Base-by-base conservation (phyloP, 495 filamentous ascomycete species). In the Xylaria longipes region DNA sequence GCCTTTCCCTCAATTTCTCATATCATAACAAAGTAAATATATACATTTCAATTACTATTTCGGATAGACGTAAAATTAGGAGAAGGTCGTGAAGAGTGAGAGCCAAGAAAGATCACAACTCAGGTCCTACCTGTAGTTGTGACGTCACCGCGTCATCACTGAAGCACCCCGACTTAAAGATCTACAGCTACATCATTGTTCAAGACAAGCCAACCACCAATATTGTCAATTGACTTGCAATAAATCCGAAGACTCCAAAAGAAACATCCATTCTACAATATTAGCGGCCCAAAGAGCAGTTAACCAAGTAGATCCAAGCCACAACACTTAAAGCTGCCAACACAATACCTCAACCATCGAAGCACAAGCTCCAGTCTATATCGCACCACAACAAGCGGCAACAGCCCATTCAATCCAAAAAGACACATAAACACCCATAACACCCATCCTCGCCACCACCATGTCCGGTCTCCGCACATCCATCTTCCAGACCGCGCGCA, bases 381-480 rank as follows among this genome's bases (percentile, higher is more conserved):
- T 17, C 43, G 20, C 43, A 15, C 3, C 50, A 27, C 3, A 56
- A 56, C 50, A 56, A 31, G 4, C 3, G 3, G 9, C n/a, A 27
- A 27, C 50, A 29, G 25, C 27, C 50, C 50, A 15, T 29, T 25
- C 25, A 12, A 25, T 27, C 22, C 48, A 5, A 46, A 15, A 45
- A 15, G 5, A 45, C 11, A 45, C 35, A 37, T 7, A 45, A 6
- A 46, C 20, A 46, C 5, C 14, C 35, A 43, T 22, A 7, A 14
- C 11, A 52, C 22, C 12, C 27, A 31, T 17, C 27, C 4, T 31
- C 52, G 4, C 52, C 25, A 39, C 37, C 4, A 50, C 14, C 9
- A 68, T 68, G 70, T 62, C 64, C 0, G 41, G 31, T 22, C 43
- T 72, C 72, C 56, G 77, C 75, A 71, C 73, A 67, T 72, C 75